Base-by-base conservation (phyloP, 176 grass and related monocot genomes). In the Hordeum vulgare region DNA sequence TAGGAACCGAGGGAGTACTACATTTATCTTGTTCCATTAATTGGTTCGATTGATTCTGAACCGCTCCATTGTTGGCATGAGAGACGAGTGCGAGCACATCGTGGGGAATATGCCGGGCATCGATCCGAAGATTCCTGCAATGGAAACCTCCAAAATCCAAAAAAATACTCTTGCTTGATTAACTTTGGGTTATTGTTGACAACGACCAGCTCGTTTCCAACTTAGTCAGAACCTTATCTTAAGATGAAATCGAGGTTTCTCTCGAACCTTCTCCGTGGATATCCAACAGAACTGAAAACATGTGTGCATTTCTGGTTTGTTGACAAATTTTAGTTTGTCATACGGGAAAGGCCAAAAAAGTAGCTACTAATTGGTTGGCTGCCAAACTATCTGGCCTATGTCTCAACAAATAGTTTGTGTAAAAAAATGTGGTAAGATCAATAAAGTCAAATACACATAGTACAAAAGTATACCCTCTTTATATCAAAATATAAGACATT, bases 81-180 rank as follows among this genome's bases (percentile, higher is more conserved):
- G 20, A 62, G 82, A 64, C 26, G 21, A 47, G 66, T 74, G 84
- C 60, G 49, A 8, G 67, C 47, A 26, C 39, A 25, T 56, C 6
- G 13, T 20, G 79, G 53, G 80, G 89, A 79, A 90, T 87, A 90
- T 90, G 80, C 84, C 13, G 11, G 33, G 80, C 74, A 86, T 75
- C 20, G 34, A 17, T 58, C 67, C 60, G 24, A 61, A 87, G 84
- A 87, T 80, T 58, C 88, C 36, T 6, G 39, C 40, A 66, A n/a
- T 20, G 40, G 80, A 86, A 84, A 7, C 28, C 3, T 83, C 84
- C 89, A 83, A 90, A 74, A 74, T 28, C 29, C 36, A 37, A 40
- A 56, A 77, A 68, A 79, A 75, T 68, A 79, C 59, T 79, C 57
- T 74, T 33, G 44, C 7, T 74, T 74, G 29, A 53, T 28, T 68